These are phyloP conservation scores for Alternaria metachromatica DNA, from an alignment of 2,329 filamentous ascomycete genomes.

Conservation along the genomic window DNA sequence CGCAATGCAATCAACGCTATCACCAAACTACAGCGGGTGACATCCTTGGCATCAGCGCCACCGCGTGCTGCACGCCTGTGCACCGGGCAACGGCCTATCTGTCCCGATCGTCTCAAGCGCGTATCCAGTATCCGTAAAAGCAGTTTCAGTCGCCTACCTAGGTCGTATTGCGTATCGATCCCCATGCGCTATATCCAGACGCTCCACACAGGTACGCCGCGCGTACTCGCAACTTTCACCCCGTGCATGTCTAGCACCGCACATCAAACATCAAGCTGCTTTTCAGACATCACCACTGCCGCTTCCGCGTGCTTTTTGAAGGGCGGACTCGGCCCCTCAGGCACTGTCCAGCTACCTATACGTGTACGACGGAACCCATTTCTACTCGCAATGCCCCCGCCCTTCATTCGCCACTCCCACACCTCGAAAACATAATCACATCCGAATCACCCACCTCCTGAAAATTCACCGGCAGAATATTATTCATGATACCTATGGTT, in stretches of 20 bases:
- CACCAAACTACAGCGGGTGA: neutral
- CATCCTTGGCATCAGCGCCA: neutral
- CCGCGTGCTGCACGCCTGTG: neutral
- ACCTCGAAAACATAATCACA: neutral
- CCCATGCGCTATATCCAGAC: conserved; percentile 5
- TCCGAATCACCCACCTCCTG: neutral
- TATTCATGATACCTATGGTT: neutral
- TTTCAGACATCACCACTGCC: neutral
- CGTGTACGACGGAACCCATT: neutral
- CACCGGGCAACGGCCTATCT: neutral
- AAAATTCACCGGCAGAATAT: neutral
- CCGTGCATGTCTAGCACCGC: neutral
- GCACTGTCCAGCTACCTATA: neutral
- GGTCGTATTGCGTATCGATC: conserved; percentile 11
- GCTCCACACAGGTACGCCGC: conserved; percentile 9
- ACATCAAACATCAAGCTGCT: conserved; percentile 12
- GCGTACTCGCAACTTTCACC: conserved; percentile 15
- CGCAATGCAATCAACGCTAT: neutral
- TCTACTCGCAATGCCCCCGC: neutral
- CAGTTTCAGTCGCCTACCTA: conserved; percentile 8
- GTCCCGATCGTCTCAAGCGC: conserved; percentile 1
- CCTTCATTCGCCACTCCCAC: neutral
- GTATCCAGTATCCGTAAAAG: neutral
- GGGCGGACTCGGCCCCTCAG: neutral
- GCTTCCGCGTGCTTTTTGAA: neutral